Base-by-base conservation (phyloP, 2,329 filamentous ascomycete genomes). In the Xylariomycetidae sp. region DNA sequence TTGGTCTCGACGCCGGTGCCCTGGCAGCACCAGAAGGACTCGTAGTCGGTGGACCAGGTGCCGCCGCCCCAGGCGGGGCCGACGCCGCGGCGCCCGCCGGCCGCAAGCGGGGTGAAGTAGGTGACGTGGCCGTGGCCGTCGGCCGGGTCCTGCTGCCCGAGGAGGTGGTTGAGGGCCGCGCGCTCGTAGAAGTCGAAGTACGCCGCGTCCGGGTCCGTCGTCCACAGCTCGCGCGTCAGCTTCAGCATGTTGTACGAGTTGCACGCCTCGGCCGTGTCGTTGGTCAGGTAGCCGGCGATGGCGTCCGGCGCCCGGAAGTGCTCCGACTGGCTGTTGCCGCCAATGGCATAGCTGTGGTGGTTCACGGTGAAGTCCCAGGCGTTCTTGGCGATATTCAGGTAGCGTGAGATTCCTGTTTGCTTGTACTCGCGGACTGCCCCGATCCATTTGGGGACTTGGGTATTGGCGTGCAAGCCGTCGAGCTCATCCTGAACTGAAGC, bases 241-340 rank as follows among this genome's bases (percentile, higher is more conserved):
- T 74, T 74, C 28, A 74, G 64, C 71, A 74, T 75, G 44, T 75
- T 75, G 48, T 74, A 73, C 1, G 67, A 69, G 48, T 74, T 74
- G 52, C 71, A 74, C 2, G 61, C 61, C 50, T 75, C 71, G 27
- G 61, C 63, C 0, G 70, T 73, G 45, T 75, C 71, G 0, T 53
- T 45, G 4, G 50, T 51, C 9, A 75, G 53, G 32, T 61, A 66
- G 3, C 43, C 46, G 0, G 69, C 56, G 33, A 74, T 74, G 8
- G 60, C 65, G 37, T 72, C 60, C 0, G 69, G 58, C 0, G 50
- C 48, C 11, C 56, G 62, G 48, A 74, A 75, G 46, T 74, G 71
- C 45, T 75, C 71, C 0, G 66, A 59, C 38, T 73, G 64, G 44
- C 67, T 72, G 55, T 74, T 74, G 4, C 65, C 70, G 3, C 71